Evolutionary conservation across 2,329 filamentous ascomycete species (phyloP), one percentile per base, ranked within the genome.

Genomic region (Rosellinia necatrix): DNA sequence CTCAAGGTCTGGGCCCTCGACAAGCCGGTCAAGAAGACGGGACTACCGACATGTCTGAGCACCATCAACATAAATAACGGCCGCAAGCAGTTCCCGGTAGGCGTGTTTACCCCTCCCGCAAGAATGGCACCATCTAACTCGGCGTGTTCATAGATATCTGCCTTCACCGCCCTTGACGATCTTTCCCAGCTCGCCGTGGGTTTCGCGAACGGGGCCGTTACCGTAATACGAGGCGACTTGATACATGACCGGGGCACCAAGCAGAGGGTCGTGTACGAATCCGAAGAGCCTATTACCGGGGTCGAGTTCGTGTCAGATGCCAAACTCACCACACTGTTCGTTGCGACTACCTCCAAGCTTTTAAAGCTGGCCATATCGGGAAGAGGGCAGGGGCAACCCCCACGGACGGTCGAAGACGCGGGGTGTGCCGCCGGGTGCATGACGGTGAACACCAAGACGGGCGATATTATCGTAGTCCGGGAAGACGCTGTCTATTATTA

Each of bases 1-100:
- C 75, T 99, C 58, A 97, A 96, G 72, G 93, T 97, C n/a, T 99
- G 94, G 94, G 93, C 91, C 19, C 79, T 99, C 65, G 92, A 97
- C 71, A 96, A 92, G 75, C 82, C 88, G 3, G 91, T 96, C 64
- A 97, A 94, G 81, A 97, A 96, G 81, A 96, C 91, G 4, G 92
- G 92, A 37, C 79, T 88, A 59, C 94, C 94, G 13, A 90, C 88
- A 34, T 97, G 94, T 71, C 81, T 96, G 63, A 96, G 91, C 69
- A 94, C 89, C 1, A 76, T 97, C 48, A 86, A 82, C 19, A 88
- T 99, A 62, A 90, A 92, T 71, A 97, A 97, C 76, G 92, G 90
- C 35, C 85, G 90, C 70, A 92, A 93, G 70, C 91, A 90, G 66
- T 97, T 97, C 73, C 94, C 94, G n/a, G 90, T 91, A 72, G 65